Evolutionary conservation across 2,329 filamentous ascomycete species (phyloP).

Genomic region (Cladorrhinum sp.): DNA sequence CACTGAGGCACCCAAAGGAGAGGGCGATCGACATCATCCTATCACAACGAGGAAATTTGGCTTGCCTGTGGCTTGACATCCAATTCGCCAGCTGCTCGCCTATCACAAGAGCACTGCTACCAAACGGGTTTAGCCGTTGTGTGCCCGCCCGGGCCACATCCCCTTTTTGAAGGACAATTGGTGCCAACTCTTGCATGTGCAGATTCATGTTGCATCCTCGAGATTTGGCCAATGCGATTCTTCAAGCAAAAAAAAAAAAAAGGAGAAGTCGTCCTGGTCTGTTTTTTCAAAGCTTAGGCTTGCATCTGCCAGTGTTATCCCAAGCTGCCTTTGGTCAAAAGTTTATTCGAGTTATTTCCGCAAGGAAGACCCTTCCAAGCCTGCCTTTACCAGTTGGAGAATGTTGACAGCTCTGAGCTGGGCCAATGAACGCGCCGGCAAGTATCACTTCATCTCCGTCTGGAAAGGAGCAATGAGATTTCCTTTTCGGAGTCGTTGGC

Average conservation of each 20-base stretch:
- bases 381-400: not conserved
- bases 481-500: not conserved
- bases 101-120: constrained; percentile 22
- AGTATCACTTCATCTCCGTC: not conserved
- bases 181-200: not conserved
- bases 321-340: not conserved
- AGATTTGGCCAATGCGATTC: not conserved
- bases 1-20: constrained; percentile 8
- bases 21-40: constrained; percentile 24
- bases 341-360: not conserved
- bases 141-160: constrained; percentile 7
- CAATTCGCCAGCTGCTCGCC: constrained; percentile 22
- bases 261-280: not conserved
- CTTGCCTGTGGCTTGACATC: constrained; percentile 17
- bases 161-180: constrained; percentile 12
- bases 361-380: not conserved
- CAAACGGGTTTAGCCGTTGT: constrained; percentile 19
- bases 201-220: constrained; percentile 4
- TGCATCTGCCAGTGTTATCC: not conserved
- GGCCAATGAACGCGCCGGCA: not conserved
- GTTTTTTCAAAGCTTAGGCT: not conserved
- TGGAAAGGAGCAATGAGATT: not conserved
- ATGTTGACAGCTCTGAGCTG: not conserved
- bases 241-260: not conserved
- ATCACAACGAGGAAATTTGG: constrained; percentile 29